phyloP scores from a whole-genome alignment of 2,329 filamentous ascomycete species.

The Ilyonectria robusta region DNA sequence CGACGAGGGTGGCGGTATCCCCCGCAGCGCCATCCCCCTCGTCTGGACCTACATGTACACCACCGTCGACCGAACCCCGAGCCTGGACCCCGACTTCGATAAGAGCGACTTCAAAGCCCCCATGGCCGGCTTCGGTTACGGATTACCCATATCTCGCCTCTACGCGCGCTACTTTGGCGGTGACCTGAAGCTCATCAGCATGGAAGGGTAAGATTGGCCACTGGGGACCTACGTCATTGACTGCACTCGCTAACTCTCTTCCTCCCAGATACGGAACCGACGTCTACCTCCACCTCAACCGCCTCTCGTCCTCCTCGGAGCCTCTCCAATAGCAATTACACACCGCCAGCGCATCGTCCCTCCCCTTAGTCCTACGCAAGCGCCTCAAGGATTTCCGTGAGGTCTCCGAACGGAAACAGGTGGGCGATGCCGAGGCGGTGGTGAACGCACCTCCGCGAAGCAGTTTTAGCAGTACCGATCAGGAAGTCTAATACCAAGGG shows the following conservation, averaged over 20 bases:
- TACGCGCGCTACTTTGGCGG: slow-evolving; percentile 98
- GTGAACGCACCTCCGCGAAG: slow-evolving; percentile 68
- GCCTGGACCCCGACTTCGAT: slow-evolving; percentile 96
- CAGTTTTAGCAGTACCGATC: slow-evolving; percentile 45
- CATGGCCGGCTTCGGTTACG: slow-evolving; percentile 99
- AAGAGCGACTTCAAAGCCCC: slow-evolving; percentile 99
- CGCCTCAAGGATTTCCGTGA: slow-evolving; percentile 77
- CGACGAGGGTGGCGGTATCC: slow-evolving; percentile 96
- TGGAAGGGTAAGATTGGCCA: slow-evolving; percentile 86
- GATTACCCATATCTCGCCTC: slow-evolving; percentile 90
- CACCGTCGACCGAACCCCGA: slow-evolving; percentile 95
- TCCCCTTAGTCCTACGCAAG: slow-evolving; percentile 67
- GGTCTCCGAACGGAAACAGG: slow-evolving; percentile 89
- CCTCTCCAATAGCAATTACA: slow-evolving; percentile 93
- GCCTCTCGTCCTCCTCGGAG: slow-evolving; percentile 94
- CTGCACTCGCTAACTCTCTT: slow-evolving; percentile 29
- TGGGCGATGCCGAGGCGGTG: slow-evolving; percentile 87
- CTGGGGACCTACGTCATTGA: slow-evolving; percentile 17
- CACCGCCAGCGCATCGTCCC: slow-evolving; percentile 53
- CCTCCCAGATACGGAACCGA: slow-evolving; percentile 89
- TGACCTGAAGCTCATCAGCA: slow-evolving; percentile 96
- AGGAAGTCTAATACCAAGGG: slow-evolving; percentile 46
- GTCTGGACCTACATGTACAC: slow-evolving; percentile 99
- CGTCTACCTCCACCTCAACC: slow-evolving; percentile 97
- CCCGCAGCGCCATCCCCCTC: slow-evolving; percentile 90